Evolutionary conservation across 2,329 filamentous ascomycete genomes (phyloP), one percentile per base, ranked within the genome.

Genomic region (Neophaeococcomyces aloes): DNA sequence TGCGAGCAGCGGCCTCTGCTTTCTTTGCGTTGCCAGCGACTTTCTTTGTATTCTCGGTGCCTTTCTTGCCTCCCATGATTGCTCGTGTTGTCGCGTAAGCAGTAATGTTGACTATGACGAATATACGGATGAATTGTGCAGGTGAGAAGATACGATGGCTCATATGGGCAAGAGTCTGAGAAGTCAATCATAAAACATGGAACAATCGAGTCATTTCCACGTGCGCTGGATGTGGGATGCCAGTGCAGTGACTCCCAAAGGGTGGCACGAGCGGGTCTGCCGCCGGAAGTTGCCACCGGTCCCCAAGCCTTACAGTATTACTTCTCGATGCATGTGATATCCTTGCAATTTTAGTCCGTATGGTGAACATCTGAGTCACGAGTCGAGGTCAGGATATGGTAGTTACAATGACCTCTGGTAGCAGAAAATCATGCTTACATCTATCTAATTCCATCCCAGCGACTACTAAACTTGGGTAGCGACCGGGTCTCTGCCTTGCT

Each of bases 1-100:
- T 96, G 45, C 75, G 67, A 7, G 85, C 83, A 1, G 87, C 89
- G 2, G 79, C 81, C 38, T 95, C 87, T 50, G 87, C 87, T 73
- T 98, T 96, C 67, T 62, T 65, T 48, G 88, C 87, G 64, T 95
- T 86, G 52, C 89, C 91, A 7, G 81, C 78, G 2, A 69, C 86
- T 71, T 96, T 96, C 68, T 94, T 96, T 63, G 74, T 82, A 67
- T 83, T 86, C 51, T 93, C 87, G 38, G 69, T 75, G 42, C 58
- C 66, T 58, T 71, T 76, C 64, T 84, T 88, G 65, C 84, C 86
- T 55, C 72, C 81, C 83, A 88, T 88, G 52, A 53, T 68, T 29
- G 41, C 41, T 18, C 14, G 27, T 18, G 44, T 42, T 14, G 37
- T 47, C 11, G 50, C 42, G 44, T 45, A 55, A 23, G 50, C 47